Conservation (phyloP, 257 asterid genomes). For the Jasminum sambac region DNA sequence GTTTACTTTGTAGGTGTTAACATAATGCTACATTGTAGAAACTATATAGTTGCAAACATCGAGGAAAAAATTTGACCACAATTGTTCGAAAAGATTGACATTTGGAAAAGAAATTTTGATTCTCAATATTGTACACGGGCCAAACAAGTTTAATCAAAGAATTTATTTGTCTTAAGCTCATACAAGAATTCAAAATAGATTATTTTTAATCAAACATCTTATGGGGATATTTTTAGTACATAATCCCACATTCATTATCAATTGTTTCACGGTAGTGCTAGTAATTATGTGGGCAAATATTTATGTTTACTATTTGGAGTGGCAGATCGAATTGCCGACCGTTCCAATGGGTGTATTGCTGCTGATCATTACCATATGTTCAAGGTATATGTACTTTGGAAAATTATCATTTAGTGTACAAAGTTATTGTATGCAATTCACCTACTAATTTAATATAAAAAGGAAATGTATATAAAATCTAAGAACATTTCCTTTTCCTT, state of each 20-base stretch:
- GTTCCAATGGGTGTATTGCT: constrained; percentile 9
- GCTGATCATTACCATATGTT: constrained; percentile 7
- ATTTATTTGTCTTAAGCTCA: background rate
- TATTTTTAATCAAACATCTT: too few relatives aligned
- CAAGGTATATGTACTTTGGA: constrained; percentile 14
- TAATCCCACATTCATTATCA: background rate
- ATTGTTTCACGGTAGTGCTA: background rate
- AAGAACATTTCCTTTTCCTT: too few relatives aligned
- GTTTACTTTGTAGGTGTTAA: background rate
- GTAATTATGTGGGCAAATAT: background rate
- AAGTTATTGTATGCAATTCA: background rate
- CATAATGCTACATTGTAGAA: background rate
- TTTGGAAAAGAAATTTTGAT: too few relatives aligned
- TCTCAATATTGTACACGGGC: background rate
- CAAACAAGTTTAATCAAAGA: background rate
- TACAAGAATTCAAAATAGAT: too few relatives aligned
- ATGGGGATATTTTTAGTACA: background rate
- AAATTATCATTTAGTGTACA: background rate
- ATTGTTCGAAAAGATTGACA: background rate
- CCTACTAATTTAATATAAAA: too few relatives aligned
- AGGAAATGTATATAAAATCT: background rate
- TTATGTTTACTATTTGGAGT: background rate
- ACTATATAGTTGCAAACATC: background rate
- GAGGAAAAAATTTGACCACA: background rate
- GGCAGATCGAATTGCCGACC: constrained; percentile 11